These are phyloP conservation scores for Cladosporium sp. DNA, from an alignment of 2,329 filamentous ascomycete species.

Conservation along the genomic window DNA sequence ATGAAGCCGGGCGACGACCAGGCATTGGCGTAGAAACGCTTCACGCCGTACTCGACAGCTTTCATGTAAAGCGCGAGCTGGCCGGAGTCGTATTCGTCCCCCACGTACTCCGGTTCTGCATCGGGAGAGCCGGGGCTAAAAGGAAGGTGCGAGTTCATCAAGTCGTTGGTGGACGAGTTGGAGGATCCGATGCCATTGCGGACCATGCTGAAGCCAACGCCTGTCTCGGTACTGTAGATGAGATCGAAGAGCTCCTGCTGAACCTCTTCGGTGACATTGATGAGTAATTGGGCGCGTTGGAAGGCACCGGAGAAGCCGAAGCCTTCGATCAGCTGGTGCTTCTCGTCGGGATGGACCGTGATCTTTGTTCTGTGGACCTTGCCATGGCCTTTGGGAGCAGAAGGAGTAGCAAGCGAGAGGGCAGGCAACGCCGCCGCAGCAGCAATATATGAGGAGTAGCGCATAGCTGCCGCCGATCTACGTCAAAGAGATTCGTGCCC, in stretches of 20 bases:
- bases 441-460: background rate
- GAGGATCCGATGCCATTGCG: conserved; percentile 49
- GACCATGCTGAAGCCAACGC: conserved; percentile 52
- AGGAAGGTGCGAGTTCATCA: conserved; percentile 25
- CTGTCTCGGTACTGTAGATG: conserved; percentile 48
- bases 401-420: background rate
- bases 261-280: conserved; percentile 34
- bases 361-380: background rate
- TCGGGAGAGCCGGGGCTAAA: conserved; percentile 46
- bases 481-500: background rate
- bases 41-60: conserved; percentile 46
- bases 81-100: conserved; percentile 49
- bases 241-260: conserved; percentile 45
- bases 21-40: conserved; percentile 49
- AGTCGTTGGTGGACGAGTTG: conserved; percentile 33
- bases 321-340: conserved; percentile 43
- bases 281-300: conserved; percentile 20
- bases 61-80: conserved; percentile 55
- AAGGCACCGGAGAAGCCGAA: conserved; percentile 54
- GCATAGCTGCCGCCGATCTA: background rate
- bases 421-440: background rate
- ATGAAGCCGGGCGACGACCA: conserved; percentile 53
- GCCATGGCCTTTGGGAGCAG: background rate
- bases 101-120: conserved; percentile 46
- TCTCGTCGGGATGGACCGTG: conserved; percentile 26